phyloP scores from a whole-genome alignment of 352 stramenopile species.

The Globisporangium uncinulatum region DNA sequence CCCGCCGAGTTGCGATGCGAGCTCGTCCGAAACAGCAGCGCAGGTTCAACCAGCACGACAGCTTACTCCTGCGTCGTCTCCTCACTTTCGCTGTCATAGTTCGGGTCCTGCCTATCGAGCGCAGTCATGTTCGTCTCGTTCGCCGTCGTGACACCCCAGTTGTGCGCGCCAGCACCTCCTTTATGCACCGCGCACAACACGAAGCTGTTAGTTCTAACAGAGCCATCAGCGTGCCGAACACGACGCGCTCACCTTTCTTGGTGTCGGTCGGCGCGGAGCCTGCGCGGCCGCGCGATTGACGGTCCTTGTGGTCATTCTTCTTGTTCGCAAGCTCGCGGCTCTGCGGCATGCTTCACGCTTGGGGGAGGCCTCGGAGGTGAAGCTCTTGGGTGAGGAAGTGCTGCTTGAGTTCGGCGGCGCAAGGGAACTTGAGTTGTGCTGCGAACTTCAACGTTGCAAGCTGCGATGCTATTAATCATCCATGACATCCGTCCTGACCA shows the following conservation, averaged over 20 bases:
- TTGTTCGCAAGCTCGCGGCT: slow-evolving; percentile 80
- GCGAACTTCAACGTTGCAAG: too few relatives aligned
- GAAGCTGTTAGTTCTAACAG: too few relatives aligned
- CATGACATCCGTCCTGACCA: too few relatives aligned
- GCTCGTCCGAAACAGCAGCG: not conserved
- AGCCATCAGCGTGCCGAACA: too few relatives aligned
- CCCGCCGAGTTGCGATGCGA: too few relatives aligned
- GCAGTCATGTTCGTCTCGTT: slow-evolving; percentile 32
- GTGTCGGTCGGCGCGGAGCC: slow-evolving; percentile 8
- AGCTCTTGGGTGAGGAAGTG: not conserved
- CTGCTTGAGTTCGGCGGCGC: not conserved
- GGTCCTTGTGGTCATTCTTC: slow-evolving; percentile 84
- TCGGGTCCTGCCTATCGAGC: slow-evolving; percentile 69
- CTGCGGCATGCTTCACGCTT: slow-evolving; percentile 42
- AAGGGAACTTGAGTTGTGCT: too few relatives aligned
- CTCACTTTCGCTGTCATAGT: slow-evolving; percentile 71
- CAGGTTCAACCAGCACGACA: not conserved
- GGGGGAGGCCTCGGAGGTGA: not conserved
- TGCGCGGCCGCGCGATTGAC: slow-evolving; percentile 55
- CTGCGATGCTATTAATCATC: too few relatives aligned
- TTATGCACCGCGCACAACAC: not conserved
- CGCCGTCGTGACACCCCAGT: slow-evolving; percentile 57
- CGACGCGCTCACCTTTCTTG: slow-evolving; percentile 8
- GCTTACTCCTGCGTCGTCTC: slow-evolving; percentile 3
- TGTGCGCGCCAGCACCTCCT: slow-evolving; percentile 80